Evolutionary conservation across 495 filamentous ascomycete species (phyloP).

Genomic region (Tuber melanosporum): DNA sequence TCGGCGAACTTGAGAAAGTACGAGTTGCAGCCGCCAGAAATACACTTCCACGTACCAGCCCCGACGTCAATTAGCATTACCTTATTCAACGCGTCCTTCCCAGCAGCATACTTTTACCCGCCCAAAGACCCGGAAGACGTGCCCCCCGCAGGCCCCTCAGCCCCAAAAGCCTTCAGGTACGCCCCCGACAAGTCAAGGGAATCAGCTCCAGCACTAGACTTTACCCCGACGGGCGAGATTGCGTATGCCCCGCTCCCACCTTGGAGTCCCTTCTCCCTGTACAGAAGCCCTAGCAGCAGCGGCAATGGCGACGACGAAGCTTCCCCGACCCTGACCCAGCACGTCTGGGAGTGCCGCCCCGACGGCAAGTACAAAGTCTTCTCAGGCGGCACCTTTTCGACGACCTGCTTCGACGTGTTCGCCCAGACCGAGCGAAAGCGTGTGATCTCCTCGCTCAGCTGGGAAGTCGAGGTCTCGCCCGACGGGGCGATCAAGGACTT

Average conservation of each 20-base stretch:
- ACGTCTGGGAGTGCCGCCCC: neutral
- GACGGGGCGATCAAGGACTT: constrained; percentile 15
- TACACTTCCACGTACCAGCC: constrained; percentile 19
- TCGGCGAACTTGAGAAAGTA: neutral
- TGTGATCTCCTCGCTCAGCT: constrained; percentile 21
- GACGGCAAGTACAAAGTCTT: neutral
- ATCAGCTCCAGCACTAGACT: neutral
- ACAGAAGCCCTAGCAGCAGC: neutral
- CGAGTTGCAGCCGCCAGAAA: constrained; percentile 22
- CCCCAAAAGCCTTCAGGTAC: neutral
- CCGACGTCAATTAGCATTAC: constrained; percentile 25
- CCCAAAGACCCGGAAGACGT: constrained; percentile 3
- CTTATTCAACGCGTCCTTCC: constrained; percentile 17
- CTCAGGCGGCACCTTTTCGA: constrained; percentile 13
- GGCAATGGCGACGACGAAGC: neutral
- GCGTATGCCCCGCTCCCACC: neutral
- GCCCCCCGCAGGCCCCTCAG: neutral
- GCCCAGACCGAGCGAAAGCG: constrained; percentile 20
- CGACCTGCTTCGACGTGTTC: constrained; percentile 32
- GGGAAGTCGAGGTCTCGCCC: constrained; percentile 29
- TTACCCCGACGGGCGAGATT: neutral
- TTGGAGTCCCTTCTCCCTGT: constrained; percentile 5
- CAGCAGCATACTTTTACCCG: neutral
- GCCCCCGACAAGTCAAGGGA: neutral
- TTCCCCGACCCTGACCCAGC: neutral